phyloP scores from a whole-genome alignment of 257 asterid genomes.

The Salvia miltiorrhiza region DNA sequence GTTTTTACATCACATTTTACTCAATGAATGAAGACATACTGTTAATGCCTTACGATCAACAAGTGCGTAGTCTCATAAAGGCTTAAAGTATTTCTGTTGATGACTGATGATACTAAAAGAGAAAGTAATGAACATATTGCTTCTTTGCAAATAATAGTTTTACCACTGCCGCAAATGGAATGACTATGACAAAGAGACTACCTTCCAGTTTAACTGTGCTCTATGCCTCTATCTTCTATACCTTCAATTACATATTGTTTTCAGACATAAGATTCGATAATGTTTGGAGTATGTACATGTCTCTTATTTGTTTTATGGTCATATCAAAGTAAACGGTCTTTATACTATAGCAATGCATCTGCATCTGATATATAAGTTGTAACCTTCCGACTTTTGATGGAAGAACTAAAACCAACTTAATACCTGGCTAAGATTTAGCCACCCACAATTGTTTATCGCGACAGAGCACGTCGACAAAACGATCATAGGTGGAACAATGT shows the following conservation, averaged over 20 bases:
- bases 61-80: constrained; percentile 6
- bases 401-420: no score
- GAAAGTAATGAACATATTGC: constrained; percentile 5
- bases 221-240: neutral
- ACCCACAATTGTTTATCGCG: no score
- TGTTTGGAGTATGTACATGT: no score
- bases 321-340: no score
- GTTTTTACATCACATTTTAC: neutral
- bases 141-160: constrained; percentile 1
- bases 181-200: constrained; percentile 16
- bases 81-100: neutral
- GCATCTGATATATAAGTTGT: no score
- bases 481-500: constrained; percentile 98
- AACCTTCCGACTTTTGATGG: no score
- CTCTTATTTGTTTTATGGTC: no score
- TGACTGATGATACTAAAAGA: neutral
- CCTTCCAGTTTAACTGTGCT: constrained; percentile 72
- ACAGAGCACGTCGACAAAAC: constrained; percentile 99
- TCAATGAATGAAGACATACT: neutral
- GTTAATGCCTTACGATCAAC: neutral
- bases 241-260: neutral
- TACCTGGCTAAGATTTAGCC: no score
- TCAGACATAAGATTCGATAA: no score
- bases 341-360: no score
- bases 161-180: neutral